Percentiles rank a stretch among this genome's conserved stretches.
Evolutionary conservation across 345 rosid genomes (phyloP).

Genomic region (Populus ilicifolia): DNA sequence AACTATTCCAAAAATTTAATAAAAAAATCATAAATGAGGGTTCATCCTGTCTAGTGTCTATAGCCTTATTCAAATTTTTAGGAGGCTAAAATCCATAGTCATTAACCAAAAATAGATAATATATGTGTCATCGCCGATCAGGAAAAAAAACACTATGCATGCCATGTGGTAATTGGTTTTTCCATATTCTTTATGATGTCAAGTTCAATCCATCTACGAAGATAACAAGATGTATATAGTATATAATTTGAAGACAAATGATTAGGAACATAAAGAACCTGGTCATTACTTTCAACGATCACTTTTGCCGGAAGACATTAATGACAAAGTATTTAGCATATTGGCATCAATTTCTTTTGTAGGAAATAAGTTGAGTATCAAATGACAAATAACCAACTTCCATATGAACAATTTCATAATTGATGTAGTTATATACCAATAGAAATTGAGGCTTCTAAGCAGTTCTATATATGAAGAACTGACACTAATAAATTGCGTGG

Average conservation of each 20-base stretch:
- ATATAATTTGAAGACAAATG: neutral
- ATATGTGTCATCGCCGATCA: no score
- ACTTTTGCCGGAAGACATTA: neutral
- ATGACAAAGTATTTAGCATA: neutral
- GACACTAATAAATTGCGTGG: rapidly evolving
- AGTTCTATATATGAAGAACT: no score
- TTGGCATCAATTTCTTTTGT: neutral
- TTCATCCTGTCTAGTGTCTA: no score
- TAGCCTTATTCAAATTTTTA: no score
- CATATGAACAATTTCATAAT: no score
- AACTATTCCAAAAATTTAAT: neutral
- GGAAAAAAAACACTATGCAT: no score
- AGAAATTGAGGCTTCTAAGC: no score
- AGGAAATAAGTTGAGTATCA: neutral
- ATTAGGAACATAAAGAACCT: neutral
- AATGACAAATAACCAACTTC: neutral
- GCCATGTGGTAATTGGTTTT: neutral
- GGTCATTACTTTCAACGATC: neutral
- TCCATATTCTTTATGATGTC: neutral
- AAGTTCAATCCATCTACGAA: neutral
- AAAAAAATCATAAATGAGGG: neutral
- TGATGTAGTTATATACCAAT: no score
- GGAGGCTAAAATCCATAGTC: no score
- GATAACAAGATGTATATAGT: neutral
- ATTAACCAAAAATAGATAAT: no score